phyloP scores from a whole-genome alignment of 1,139 yeast genomes.

The Sugiyamaella grinbergsii region DNA sequence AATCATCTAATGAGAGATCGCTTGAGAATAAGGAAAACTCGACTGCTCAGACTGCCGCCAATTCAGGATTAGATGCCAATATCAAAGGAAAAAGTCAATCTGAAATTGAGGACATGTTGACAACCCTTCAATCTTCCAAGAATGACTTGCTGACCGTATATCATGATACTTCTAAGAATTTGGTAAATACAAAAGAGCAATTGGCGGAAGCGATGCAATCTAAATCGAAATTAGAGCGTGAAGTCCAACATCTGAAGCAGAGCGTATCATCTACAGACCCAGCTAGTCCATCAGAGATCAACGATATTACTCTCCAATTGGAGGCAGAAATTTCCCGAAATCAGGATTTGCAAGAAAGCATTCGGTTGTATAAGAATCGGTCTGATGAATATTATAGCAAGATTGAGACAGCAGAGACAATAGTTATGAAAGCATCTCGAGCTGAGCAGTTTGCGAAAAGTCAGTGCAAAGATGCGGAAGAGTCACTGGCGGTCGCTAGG shows the following conservation, averaged over 20 bases:
- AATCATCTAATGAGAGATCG: not conserved
- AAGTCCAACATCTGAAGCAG: conserved; percentile 41
- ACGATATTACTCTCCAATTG: conserved; percentile 49
- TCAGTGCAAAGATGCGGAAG: conserved; percentile 60
- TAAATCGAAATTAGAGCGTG: conserved; percentile 56
- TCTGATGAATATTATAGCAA: conserved; percentile 76
- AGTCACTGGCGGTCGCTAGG: conserved; percentile 55
- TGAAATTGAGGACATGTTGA: conserved; percentile 34
- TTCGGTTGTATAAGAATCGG: conserved; percentile 66
- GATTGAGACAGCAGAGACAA: conserved; percentile 77
- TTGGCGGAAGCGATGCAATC: conserved; percentile 49
- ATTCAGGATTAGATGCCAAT: conserved; percentile 28
- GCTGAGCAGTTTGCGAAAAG: conserved; percentile 59
- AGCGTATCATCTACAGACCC: too few relatives aligned
- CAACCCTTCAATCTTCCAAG: conserved; percentile 36
- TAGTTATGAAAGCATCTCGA: conserved; percentile 61
- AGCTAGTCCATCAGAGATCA: conserved; percentile 17
- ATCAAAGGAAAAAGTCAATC: conserved; percentile 30
- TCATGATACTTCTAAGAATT: conserved; percentile 57
- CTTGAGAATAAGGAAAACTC: conserved; percentile 27
- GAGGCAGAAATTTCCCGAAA: conserved; percentile 57
- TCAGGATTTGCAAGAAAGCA: conserved; percentile 53
- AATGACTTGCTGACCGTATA: conserved; percentile 56
- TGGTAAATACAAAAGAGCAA: conserved; percentile 54
- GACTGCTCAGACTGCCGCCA: conserved; percentile 15